These are phyloP conservation scores for Diaporthe sp. DNA, from an alignment of 2,329 filamentous ascomycete species.

Conservation along the genomic window DNA sequence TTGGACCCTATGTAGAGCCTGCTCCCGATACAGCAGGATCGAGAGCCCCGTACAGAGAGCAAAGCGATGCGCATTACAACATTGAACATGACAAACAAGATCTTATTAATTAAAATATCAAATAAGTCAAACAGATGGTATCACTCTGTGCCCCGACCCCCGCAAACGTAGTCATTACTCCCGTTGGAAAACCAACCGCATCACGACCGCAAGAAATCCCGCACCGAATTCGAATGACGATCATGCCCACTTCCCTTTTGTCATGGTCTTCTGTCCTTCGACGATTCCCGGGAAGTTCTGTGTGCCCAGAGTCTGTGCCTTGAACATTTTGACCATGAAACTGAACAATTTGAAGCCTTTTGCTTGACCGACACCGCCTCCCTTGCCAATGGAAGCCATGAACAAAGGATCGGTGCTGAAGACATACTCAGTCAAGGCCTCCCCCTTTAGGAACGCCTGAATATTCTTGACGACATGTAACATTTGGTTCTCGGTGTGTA, in stretches of 20 bases:
- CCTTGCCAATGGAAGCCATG: constrained; percentile 40
- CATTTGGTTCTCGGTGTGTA: constrained; percentile 40
- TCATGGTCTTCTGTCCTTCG: constrained; percentile 35
- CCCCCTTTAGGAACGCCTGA: constrained; percentile 37
- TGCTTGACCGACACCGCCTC: constrained; percentile 42
- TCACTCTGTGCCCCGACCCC: not conserved
- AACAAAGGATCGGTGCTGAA: constrained; percentile 36
- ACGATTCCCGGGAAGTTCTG: constrained; percentile 35
- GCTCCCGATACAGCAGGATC: no score
- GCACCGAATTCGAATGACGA: not conserved
- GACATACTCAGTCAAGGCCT: constrained; percentile 34
- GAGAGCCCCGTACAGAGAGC: not conserved
- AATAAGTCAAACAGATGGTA: not conserved
- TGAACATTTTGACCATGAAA: constrained; percentile 39
- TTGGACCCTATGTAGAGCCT: no score
- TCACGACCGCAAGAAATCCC: not conserved
- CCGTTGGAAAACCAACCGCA: not conserved
- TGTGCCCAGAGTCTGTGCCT: constrained; percentile 40
- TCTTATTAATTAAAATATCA: not conserved
- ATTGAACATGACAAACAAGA: not conserved
- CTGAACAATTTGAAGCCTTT: constrained; percentile 38
- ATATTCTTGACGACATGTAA: constrained; percentile 39
- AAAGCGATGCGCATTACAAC: not conserved
- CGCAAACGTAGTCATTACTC: not conserved
- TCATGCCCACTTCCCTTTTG: constrained; percentile 35